Evolutionary conservation across 2,329 filamentous ascomycete species (phyloP).

Genomic region (Aureobasidium namibiae): DNA sequence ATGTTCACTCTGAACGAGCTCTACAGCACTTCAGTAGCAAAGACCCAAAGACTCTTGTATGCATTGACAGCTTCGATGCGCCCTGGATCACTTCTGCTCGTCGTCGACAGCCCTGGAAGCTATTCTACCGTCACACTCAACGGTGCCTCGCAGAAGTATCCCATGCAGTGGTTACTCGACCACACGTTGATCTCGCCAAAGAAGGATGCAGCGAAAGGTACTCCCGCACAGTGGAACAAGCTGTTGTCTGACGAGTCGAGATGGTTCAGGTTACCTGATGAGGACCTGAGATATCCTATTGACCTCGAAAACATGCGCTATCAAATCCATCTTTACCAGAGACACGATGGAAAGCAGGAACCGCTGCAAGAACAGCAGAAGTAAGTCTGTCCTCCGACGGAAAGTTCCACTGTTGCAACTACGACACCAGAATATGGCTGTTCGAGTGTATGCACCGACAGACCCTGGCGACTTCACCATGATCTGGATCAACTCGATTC

Average conservation of each 20-base stretch:
- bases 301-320: conserved; percentile 90
- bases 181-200: conserved; percentile 55
- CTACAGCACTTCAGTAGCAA: conserved; percentile 66
- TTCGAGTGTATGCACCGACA: too few species aligned
- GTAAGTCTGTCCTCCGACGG: not conserved
- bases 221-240: conserved; percentile 56
- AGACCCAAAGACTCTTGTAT: conserved; percentile 70
- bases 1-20: conserved; percentile 96
- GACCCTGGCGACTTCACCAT: too few species aligned
- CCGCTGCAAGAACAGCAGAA: not conserved
- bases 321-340: conserved; percentile 72
- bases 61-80: conserved; percentile 53
- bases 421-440: too few species aligned
- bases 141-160: conserved; percentile 58
- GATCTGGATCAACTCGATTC: too few species aligned
- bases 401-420: too few species aligned
- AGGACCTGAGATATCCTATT: conserved; percentile 67
- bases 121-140: conserved; percentile 73
- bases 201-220: conserved; percentile 16
- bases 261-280: conserved; percentile 65
- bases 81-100: conserved; percentile 61
- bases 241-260: conserved; percentile 65
- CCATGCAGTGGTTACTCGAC: conserved; percentile 89
- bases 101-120: conserved; percentile 87
- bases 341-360: not conserved